Evolutionary conservation across 2,329 filamentous ascomycete species (phyloP), one percentile per base, ranked within the genome.

Genomic region (Macrophomina phaseolina): DNA sequence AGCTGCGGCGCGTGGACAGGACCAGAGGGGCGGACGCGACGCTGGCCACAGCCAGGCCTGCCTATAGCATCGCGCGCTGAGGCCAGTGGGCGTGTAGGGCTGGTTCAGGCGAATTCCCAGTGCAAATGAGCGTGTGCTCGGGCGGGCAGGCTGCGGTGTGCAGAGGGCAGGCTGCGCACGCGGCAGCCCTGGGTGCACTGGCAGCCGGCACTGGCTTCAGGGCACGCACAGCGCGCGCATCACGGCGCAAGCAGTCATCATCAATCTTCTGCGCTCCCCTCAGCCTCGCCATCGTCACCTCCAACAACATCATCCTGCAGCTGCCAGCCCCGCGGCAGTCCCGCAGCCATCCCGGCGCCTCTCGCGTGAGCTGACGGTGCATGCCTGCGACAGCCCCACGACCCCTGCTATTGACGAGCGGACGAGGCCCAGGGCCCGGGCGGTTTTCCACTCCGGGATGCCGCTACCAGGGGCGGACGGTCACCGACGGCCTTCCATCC

Each of bases 391-490:
- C 12, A 16, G 23, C 30, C n/a, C 58, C 56, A 45, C 30, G 32
- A 62, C 58, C 58, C 58, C 58, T 62, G 58, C 45, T 45, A 36
- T 62, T 45, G 58, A 60, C 23, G 28, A 36, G 56, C 40, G 28
- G 56, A 32, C 23, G 40, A 48, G 45, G 58, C 45, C 45, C 38
- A 40, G 56, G 45, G 58, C 45, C 45, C 38, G 55, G 56, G 56
- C 42, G 28, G 56, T 28, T 38, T 38, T 49, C 40, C 56, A 45
- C n/a, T 34, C 28, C 30, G 40, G 55, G 32, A 62, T 62, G 58
- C 58, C 45, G 45, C 58, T 42, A 62, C 42, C 14, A 62, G 58
- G 58, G 58, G 58, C 16, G 30, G 45, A 46, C 55, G 40, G 42
- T 46, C 40, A 34, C 30, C 58, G 58, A 48, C 42, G 58, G n/a